Evolutionary conservation across 2,329 filamentous ascomycete genomes (phyloP).

Genomic region (Aureobasidium sp.): DNA sequence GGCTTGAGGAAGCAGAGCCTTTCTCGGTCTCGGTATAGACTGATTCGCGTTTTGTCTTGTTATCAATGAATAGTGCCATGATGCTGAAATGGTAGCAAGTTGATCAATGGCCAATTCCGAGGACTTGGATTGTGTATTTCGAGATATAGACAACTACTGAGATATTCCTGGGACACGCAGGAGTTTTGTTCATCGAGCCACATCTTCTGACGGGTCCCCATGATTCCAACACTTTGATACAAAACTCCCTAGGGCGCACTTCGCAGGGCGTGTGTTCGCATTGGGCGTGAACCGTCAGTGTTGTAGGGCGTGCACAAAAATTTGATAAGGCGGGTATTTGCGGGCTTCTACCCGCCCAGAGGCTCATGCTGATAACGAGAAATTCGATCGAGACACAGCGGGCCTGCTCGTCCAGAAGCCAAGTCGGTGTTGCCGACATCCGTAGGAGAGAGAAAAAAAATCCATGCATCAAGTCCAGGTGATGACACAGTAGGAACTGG

Average conservation of each 20-base stretch:
- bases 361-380: background rate
- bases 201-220: background rate
- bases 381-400: too few relatives aligned
- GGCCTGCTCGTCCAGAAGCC: background rate
- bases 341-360: background rate
- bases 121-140: background rate
- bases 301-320: conserved; percentile 10
- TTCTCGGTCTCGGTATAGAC: conserved; percentile 1
- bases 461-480: too few relatives aligned
- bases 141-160: conserved; percentile 1
- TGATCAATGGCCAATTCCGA: background rate
- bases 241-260: conserved; percentile 12
- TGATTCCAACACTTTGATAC: background rate
- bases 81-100: background rate
- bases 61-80: background rate
- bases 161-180: background rate
- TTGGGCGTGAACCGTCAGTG: conserved; percentile 7
- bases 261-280: conserved; percentile 11
- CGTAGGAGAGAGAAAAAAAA: too few relatives aligned
- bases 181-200: conserved; percentile 1
- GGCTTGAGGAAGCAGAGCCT: background rate
- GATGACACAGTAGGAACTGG: too few relatives aligned
- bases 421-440: too few relatives aligned
- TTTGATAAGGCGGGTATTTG: conserved; percentile 4
- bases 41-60: background rate